Base-by-base conservation (phyloP, 768 basidiomycete species). In the Russula sp. region DNA sequence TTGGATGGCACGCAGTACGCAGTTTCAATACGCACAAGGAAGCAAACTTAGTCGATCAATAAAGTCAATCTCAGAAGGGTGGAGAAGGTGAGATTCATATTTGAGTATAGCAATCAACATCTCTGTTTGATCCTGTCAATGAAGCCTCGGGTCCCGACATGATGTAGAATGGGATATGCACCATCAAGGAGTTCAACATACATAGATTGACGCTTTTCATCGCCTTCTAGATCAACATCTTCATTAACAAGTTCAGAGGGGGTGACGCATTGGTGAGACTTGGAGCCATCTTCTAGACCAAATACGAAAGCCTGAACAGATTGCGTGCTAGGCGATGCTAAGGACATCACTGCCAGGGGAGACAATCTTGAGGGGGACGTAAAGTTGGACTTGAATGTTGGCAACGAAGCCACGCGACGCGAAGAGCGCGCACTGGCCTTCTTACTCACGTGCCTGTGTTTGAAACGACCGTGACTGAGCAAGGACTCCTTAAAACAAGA, bases 21-120 rank as follows among this genome's bases (percentile, higher is more conserved):
- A 61, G 47, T 22, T 51, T 27, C 44, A 50, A 50, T 22, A 75
- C 85, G 65, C 66, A 87, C 87, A 84, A 32, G 79, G 73, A 20
- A 88, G 73, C 14, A 70, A 68, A 8, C 74, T 70, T 66, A 82
- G 83, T 14, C 74, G 69, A 7, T 70, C 59, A 31, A 87, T 68
- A 37, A 78, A 76, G 27, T 71, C 73, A 6, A 80, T 63, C 72
- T 89, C 87, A 4, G 75, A 66, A 1, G 72, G 60, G 9, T 74
- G 72, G 68, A 89, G 82, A n/a, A 89, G 75, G 68, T 80, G 79
- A 0, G 66, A 63, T 62, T 88, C 86, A 16, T 76, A 71, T 27
- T 69, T 71, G 16, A 87, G 62, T 1, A 87, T 81, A 0, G 80
- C 81, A 22, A 70, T 63, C 39, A 88, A 70, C 80, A 86, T 86